A percentile compares a stretch with the other conserved stretches of the same genome.
Conservation (phyloP, 2,329 filamentous ascomycete species). For the Fusarium marasasianum region DNA sequence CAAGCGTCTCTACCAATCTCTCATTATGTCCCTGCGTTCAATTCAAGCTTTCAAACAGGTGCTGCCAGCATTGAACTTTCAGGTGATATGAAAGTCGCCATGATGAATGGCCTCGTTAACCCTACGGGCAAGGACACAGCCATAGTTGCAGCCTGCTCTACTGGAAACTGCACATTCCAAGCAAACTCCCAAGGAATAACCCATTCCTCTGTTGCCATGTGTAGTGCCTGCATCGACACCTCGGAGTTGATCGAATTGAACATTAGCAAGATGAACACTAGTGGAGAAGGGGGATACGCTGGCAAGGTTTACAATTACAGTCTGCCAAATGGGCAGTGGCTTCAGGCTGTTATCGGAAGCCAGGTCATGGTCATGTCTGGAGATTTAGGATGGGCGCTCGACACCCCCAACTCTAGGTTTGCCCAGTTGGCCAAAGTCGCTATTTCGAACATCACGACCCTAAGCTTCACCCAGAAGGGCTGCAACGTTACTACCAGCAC, state of each 20-base stretch:
- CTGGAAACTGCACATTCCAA: constrained; percentile 3
- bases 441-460: background rate
- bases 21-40: background rate
- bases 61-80: rapidly evolving
- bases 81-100: background rate
- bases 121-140: background rate
- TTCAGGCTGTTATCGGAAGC: rapidly evolving
- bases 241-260: background rate
- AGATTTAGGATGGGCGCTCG: background rate
- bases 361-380: background rate
- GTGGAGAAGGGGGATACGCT: rapidly evolving
- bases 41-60: rapidly evolving
- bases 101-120: constrained; percentile 6
- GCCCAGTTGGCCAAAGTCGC: background rate
- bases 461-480: background rate
- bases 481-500: background rate
- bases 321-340: background rate
- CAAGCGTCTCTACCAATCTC: background rate
- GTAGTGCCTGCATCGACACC: background rate
- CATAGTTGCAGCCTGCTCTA: background rate
- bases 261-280: rapidly evolving
- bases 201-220: constrained; percentile 1
- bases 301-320: background rate
- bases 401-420: background rate
- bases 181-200: background rate